Evolutionary conservation across 805 yeast genomes (phyloP).

Genomic region (Yarrowia sp.): DNA sequence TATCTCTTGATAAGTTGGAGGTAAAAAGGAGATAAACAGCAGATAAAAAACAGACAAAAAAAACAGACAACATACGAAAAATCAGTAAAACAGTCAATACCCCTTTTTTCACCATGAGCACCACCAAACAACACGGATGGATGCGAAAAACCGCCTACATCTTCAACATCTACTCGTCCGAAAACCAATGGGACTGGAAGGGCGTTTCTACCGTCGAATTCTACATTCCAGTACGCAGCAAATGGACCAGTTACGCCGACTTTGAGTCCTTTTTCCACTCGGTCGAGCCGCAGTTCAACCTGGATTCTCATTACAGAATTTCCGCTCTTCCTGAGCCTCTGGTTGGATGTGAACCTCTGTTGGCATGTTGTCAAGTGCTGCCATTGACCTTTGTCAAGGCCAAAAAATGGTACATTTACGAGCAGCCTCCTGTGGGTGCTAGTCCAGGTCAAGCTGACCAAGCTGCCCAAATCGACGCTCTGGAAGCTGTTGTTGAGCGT

Average conservation of each 20-base stretch:
- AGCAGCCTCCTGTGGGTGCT: not conserved
- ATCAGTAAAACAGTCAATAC: too few relatives aligned
- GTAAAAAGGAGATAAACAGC: too few relatives aligned
- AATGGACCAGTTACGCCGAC: not conserved
- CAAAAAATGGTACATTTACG: slow-evolving; percentile 5
- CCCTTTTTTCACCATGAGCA: not conserved
- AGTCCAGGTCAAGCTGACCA: not conserved
- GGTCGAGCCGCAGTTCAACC: not conserved
- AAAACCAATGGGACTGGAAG: slow-evolving; percentile 7
- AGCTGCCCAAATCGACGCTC: not conserved
- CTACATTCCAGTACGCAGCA: not conserved
- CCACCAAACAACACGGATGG: not conserved
- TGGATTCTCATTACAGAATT: not conserved
- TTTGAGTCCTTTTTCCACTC: not conserved
- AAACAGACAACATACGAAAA: too few relatives aligned
- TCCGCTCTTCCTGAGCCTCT: not conserved
- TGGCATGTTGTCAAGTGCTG: not conserved
- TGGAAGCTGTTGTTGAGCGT: not conserved
- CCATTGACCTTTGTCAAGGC: not conserved
- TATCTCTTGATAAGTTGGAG: too few relatives aligned
- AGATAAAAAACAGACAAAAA: too few relatives aligned
- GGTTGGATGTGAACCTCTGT: not conserved
- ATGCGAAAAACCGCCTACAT: slow-evolving; percentile 8
- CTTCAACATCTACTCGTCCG: not conserved
- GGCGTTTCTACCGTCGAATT: not conserved